Percentiles rank a stretch among this genome's conserved stretches.
phyloP scores from a whole-genome alignment of 202 grass and related monocot species.

The Eragrostis tef region DNA sequence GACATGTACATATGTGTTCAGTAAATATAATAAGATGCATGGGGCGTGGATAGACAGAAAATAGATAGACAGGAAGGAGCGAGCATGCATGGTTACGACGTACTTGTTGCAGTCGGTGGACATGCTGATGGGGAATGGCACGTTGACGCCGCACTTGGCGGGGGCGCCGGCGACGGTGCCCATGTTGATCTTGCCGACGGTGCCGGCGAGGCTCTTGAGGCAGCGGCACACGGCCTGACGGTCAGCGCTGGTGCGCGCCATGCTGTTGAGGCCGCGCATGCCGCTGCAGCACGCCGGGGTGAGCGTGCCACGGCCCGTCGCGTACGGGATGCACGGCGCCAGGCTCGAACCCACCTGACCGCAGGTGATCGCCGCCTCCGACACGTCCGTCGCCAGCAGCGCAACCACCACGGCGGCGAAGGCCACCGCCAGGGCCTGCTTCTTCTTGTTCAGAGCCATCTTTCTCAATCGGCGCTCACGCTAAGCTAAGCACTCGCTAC shows the following conservation, averaged over 20 bases:
- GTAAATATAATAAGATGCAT: not conserved
- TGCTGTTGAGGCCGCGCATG: slow-evolving; percentile 42
- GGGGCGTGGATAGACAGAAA: no score
- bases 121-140: slow-evolving; percentile 59
- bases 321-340: slow-evolving; percentile 61
- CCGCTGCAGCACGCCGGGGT: slow-evolving; percentile 49
- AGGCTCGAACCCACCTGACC: slow-evolving; percentile 46
- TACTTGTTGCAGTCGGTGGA: slow-evolving; percentile 77
- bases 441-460: slow-evolving; percentile 20
- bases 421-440: not conserved
- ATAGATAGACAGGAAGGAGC: no score
- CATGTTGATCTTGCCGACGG: slow-evolving; percentile 37
- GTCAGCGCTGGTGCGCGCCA: slow-evolving; percentile 11
- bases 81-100: no score
- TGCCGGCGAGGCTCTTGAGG: no score
- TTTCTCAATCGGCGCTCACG: not conserved
- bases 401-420: not conserved
- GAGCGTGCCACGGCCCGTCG: not conserved
- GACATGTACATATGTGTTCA: no score
- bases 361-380: slow-evolving; percentile 54
- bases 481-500: no score
- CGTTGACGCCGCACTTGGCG: slow-evolving; percentile 58
- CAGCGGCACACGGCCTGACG: slow-evolving; percentile 51
- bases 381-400: not conserved
- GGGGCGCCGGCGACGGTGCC: slow-evolving; percentile 51